Percentiles rank a stretch among this genome's conserved stretches.
Conservation (phyloP, 495 filamentous ascomycete genomes). For the Penicillium samsonianum region DNA sequence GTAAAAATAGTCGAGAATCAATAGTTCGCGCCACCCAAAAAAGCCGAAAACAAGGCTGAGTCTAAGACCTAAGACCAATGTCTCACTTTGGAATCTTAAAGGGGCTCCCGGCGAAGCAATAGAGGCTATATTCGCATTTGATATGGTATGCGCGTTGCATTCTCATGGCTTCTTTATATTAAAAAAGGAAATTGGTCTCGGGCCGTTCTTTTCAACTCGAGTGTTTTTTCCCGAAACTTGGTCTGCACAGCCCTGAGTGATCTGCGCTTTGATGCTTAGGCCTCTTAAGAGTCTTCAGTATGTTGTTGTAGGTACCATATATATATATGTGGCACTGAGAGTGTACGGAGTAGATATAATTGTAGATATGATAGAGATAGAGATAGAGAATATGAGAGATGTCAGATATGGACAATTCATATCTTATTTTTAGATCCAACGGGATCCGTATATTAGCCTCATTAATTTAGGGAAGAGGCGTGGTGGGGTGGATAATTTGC, state of each 20-base stretch:
- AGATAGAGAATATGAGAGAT: background rate
- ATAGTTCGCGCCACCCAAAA: constrained; percentile 2
- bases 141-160: background rate
- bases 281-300: too few species aligned
- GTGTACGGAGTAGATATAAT: too few species aligned
- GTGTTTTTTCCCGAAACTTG: too few species aligned
- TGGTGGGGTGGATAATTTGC: constrained; percentile 1
- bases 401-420: background rate
- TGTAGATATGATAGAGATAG: too few species aligned
- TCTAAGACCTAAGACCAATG: background rate
- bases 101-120: background rate
- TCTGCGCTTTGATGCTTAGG: too few species aligned
- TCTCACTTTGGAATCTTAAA: constrained; percentile 2
- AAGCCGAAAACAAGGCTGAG: background rate
- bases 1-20: background rate
- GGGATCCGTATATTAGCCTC: background rate
- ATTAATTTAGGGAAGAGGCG: background rate
- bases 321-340: too few species aligned
- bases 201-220: too few species aligned
- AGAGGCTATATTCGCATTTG: too few species aligned
- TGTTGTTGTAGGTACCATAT: too few species aligned
- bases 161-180: background rate
- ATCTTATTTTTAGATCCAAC: background rate
- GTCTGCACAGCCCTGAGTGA: too few species aligned
- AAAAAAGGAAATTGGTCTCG: background rate